Evolutionary conservation across 805 yeast genomes (phyloP).

Genomic region (Ogataea nonfermentans): DNA sequence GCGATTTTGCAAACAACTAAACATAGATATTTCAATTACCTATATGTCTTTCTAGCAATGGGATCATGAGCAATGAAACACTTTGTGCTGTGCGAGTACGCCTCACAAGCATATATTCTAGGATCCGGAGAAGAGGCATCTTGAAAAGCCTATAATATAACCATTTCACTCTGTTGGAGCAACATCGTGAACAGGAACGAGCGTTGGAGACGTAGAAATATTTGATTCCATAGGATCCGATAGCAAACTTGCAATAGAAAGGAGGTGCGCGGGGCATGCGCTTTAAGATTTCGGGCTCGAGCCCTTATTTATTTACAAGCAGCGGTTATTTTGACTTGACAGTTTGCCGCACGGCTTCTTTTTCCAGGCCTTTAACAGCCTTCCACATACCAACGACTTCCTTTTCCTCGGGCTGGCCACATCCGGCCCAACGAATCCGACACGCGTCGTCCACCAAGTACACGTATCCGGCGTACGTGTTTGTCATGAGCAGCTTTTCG

Average conservation of each 20-base stretch:
- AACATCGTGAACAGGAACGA: background rate
- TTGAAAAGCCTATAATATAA: constrained; percentile 4
- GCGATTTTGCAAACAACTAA: constrained; percentile 6
- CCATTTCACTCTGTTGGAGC: background rate
- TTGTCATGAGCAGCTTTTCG: constrained; percentile 61
- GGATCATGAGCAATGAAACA: constrained; percentile 18
- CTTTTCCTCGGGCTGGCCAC: constrained; percentile 72
- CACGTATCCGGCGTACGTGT: constrained; percentile 79
- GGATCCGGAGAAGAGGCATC: constrained; percentile 3
- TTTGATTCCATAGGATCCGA: constrained; percentile 12
- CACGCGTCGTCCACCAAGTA: constrained; percentile 73
- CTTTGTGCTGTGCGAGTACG: constrained; percentile 20
- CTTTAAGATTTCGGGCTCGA: background rate
- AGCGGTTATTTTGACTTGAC: constrained; percentile 16
- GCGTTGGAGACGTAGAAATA: constrained; percentile 12
- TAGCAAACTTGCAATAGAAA: constrained; percentile 15
- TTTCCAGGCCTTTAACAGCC: constrained; percentile 57
- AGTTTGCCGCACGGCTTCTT: constrained; percentile 36
- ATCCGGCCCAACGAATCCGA: constrained; percentile 86
- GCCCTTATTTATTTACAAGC: constrained; percentile 10
- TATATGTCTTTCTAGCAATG: constrained; percentile 12
- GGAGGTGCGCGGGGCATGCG: constrained; percentile 6
- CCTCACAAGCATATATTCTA: constrained; percentile 14
- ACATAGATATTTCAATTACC: background rate
- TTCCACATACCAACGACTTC: constrained; percentile 68